A percentile compares a stretch with the other conserved stretches of the same genome.
phyloP scores from a whole-genome alignment of 208 protist genomes.

The Angomonas deanei region DNA sequence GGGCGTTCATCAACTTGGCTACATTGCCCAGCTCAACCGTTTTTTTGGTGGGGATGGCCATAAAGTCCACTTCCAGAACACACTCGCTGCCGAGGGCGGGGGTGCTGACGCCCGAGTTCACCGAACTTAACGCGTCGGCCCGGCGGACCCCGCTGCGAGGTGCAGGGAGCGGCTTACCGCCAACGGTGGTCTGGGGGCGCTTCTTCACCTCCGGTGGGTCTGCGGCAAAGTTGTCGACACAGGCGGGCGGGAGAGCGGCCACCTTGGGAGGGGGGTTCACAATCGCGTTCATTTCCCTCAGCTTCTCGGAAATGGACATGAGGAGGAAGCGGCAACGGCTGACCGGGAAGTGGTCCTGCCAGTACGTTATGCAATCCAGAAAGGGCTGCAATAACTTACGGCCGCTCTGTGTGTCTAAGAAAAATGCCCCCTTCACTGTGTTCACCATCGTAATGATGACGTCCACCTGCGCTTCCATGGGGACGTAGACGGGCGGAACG shows the following conservation, averaged over 20 bases:
- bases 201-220: background rate
- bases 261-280: background rate
- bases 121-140: slow-evolving; percentile 17
- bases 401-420: slow-evolving; percentile 32
- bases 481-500: slow-evolving; percentile 52
- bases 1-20: slow-evolving; percentile 52
- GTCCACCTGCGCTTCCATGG: slow-evolving; percentile 64
- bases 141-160: slow-evolving; percentile 30
- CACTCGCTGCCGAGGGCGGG: background rate
- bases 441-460: slow-evolving; percentile 51
- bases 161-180: slow-evolving; percentile 35
- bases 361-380: slow-evolving; percentile 50
- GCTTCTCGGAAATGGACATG: slow-evolving; percentile 42
- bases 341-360: slow-evolving; percentile 50
- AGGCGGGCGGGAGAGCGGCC: background rate
- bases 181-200: slow-evolving; percentile 20
- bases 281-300: slow-evolving; percentile 4
- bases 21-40: slow-evolving; percentile 30
- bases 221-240: background rate
- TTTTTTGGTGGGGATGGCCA: slow-evolving; percentile 7
- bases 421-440: slow-evolving; percentile 40
- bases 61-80: background rate
- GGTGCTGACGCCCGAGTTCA: slow-evolving; percentile 15
- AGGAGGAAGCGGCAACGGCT: slow-evolving; percentile 65
- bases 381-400: slow-evolving; percentile 30